Conservation (phyloP, 371 early-diverging fungal species). For the Rhizopus arrhizus region DNA sequence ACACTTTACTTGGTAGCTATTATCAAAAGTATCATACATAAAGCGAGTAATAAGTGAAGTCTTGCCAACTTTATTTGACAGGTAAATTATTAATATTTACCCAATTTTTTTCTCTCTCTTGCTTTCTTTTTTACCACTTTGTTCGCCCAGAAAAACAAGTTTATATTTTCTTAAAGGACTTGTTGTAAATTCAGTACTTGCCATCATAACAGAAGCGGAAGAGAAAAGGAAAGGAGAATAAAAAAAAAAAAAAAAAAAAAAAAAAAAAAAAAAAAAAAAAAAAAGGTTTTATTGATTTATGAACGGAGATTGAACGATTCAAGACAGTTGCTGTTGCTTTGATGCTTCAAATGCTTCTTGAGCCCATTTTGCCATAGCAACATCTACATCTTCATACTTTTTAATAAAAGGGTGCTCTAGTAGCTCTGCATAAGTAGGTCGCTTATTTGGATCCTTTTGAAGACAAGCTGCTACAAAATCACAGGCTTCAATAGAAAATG, state of each 20-base stretch:
- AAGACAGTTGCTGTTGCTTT: neutral
- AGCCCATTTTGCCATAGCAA: constrained; percentile 88
- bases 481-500: constrained; percentile 70
- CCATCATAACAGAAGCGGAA: constrained; percentile 15
- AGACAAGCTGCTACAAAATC: constrained; percentile 85
- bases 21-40: constrained; percentile 99
- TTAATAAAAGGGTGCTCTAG: constrained; percentile 77
- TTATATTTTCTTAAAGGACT: constrained; percentile 87
- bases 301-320: neutral
- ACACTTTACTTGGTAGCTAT: constrained; percentile 84
- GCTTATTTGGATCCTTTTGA: constrained; percentile 69
- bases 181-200: constrained; percentile 31
- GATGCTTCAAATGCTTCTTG: constrained; percentile 25
- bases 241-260: constrained; percentile 5
- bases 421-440: constrained; percentile 75
- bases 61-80: constrained; percentile 86
- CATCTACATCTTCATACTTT: constrained; percentile 59
- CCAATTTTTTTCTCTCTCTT: neutral
- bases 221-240: constrained; percentile 5
- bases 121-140: constrained; percentile 80
- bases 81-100: neutral
- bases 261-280: neutral
- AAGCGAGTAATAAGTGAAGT: constrained; percentile 98
- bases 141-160: constrained; percentile 94
- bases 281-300: constrained; percentile 2